Evolutionary conservation across 2,329 filamentous ascomycete species (phyloP), one percentile per base, ranked within the genome.

Genomic region (Diplodia scrobiculata): DNA sequence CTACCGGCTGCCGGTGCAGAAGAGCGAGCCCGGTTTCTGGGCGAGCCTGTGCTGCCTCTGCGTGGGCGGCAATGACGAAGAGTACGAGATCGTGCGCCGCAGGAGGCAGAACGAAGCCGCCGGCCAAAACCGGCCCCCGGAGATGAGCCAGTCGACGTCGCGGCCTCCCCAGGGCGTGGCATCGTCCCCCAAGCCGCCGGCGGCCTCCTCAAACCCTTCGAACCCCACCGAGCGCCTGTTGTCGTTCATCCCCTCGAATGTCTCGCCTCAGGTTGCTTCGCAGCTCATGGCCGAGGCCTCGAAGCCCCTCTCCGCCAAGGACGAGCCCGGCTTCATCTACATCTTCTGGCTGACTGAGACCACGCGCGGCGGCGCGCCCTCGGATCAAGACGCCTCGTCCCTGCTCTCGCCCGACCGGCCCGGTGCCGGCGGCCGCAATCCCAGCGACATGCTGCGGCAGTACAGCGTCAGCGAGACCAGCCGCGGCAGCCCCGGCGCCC

Each of bases 301-400:
- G 75, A 95, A 85, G 81, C 92, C 83, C 0, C 85, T 93, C 53
- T 92, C 91, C 0, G 81, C 86, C 25, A 81, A 84, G 64, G 91
- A 95, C 70, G 91, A 96, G 71, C 74, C 75, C 58, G 95, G 95
- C 45, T 99, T 95, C 79, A 98, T 99, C 71, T 99, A 99, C 83
- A 96, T 99, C 78, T 99, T 98, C 83, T 97, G 94, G 92, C 84
- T 97, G 25, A 97, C 92, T 0, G 88, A 92, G 36, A 19, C 14
- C 19, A 47, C 82, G 85, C 41, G 84, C 83, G 1, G 79, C 86
- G 65, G 47, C 55, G 63, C 14, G 36, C 65, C 58, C 5, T 59
- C 58, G 9, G 51, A 63, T n/a, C 38, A 50, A 10, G 55, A 65
- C 41, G 65, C 65, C 19, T 50, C 58, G 1, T 34, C 48, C 4